Conservation (phyloP, 108 stramenopile species). For the Nannochloropsis salina region DNA sequence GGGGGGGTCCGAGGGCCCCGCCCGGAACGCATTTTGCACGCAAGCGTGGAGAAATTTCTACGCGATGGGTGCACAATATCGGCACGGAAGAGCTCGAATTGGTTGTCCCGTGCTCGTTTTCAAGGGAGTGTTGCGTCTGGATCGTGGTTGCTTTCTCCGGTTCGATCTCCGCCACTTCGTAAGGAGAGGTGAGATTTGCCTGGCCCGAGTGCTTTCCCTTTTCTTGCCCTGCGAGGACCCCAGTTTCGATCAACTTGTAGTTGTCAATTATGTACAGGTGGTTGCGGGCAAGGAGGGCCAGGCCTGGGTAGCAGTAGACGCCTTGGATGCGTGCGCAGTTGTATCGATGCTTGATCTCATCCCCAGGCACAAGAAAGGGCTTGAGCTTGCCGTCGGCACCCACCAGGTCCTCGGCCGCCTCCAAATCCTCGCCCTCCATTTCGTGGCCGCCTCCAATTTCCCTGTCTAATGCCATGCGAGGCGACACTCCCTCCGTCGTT, state of each 20-base stretch:
- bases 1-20: background rate
- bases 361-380: background rate
- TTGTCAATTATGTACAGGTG: slow-evolving; percentile 16
- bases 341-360: background rate
- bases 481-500: background rate
- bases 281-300: background rate
- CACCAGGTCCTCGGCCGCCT: background rate
- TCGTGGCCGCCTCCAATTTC: background rate
- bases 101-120: background rate
- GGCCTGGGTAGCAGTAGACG: background rate
- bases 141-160: slow-evolving; percentile 11
- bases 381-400: slow-evolving; percentile 10
- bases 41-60: background rate
- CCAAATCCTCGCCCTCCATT: background rate
- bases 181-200: background rate
- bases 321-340: background rate
- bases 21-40: background rate
- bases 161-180: background rate
- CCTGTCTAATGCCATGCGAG: background rate
- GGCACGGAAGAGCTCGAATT: background rate
- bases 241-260: background rate
- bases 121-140: background rate
- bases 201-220: background rate
- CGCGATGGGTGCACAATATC: background rate
- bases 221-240: no score